These are phyloP conservation scores for Paragyromitra xinjiangensis DNA, from an alignment of 495 filamentous ascomycete genomes.

Conservation along the genomic window DNA sequence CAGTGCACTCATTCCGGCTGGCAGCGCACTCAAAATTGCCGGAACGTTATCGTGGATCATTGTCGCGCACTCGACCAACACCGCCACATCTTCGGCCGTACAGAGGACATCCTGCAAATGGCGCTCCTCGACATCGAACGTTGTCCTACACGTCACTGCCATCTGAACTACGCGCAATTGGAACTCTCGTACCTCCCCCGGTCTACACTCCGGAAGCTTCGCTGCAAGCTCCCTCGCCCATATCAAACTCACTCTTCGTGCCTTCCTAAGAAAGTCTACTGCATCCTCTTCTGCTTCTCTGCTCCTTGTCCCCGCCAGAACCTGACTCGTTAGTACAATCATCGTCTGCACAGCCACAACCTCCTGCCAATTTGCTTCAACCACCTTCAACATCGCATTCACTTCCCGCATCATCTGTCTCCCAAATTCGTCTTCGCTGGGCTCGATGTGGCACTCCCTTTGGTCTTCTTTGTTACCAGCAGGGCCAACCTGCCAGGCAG, in stretches of 20 bases:
- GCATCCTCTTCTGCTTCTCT: conserved; percentile 25
- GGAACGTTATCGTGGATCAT: conserved; percentile 57
- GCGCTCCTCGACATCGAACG: conserved; percentile 57
- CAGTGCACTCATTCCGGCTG: not conserved
- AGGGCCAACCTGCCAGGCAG: conserved; percentile 64
- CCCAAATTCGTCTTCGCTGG: conserved; percentile 53
- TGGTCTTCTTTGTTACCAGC: not conserved
- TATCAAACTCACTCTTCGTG: conserved; percentile 51
- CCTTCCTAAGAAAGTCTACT: conserved; percentile 50
- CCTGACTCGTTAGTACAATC: conserved; percentile 57
- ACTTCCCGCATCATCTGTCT: conserved; percentile 47
- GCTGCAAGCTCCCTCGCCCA: conserved; percentile 57
- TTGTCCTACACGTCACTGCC: conserved; percentile 57
- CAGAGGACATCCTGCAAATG: conserved; percentile 47
- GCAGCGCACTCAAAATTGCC: not conserved
- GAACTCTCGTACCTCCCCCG: conserved; percentile 33
- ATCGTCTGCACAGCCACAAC: conserved; percentile 59
- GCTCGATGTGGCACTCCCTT: conserved; percentile 57
- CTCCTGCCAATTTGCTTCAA: conserved; percentile 64
- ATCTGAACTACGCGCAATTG: conserved; percentile 53
- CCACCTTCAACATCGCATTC: not conserved
- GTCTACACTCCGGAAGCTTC: conserved; percentile 44
- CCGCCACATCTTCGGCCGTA: conserved; percentile 54
- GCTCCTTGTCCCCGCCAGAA: conserved; percentile 58
- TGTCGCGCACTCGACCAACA: conserved; percentile 60